Percentiles rank a stretch among this genome's conserved stretches.
Conservation (phyloP, 1,139 yeast genomes). For the Candida albicans region DNA sequence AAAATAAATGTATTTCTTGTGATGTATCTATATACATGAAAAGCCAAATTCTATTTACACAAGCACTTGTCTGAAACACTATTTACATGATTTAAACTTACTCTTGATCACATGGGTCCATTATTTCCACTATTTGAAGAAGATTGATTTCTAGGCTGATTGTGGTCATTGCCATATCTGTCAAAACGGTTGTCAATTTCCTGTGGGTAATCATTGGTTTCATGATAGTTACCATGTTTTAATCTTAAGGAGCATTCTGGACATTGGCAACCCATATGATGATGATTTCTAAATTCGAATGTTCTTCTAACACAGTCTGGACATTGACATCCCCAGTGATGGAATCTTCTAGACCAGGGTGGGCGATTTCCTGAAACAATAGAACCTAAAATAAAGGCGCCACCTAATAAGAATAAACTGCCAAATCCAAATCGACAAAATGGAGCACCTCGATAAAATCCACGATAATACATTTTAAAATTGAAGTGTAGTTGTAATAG, state of each 20-base stretch:
- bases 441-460: conserved; percentile 3
- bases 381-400: conserved; percentile 8
- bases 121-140: conserved; percentile 1
- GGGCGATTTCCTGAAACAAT: conserved; percentile 3
- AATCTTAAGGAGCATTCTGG: conserved; percentile 5
- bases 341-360: not conserved
- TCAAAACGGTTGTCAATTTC: not conserved
- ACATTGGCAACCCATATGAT: conserved; percentile 8
- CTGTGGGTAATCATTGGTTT: not conserved
- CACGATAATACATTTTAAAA: not conserved
- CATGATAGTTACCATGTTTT: not conserved
- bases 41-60: no score
- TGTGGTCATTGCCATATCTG: not conserved
- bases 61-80: not conserved
- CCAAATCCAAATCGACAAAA: conserved; percentile 12
- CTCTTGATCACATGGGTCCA: not conserved
- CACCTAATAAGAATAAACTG: conserved; percentile 6
- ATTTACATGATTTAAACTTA: not conserved
- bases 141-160: not conserved
- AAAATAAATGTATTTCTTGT: not conserved
- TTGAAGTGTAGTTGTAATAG: not conserved
- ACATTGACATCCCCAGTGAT: conserved; percentile 6
- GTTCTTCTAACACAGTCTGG: conserved; percentile 6
- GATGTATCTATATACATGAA: no score
- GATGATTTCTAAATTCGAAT: not conserved